Conservation (phyloP, 1,284 basidiomycete genomes). For the Thecaphora thlaspeos region DNA sequence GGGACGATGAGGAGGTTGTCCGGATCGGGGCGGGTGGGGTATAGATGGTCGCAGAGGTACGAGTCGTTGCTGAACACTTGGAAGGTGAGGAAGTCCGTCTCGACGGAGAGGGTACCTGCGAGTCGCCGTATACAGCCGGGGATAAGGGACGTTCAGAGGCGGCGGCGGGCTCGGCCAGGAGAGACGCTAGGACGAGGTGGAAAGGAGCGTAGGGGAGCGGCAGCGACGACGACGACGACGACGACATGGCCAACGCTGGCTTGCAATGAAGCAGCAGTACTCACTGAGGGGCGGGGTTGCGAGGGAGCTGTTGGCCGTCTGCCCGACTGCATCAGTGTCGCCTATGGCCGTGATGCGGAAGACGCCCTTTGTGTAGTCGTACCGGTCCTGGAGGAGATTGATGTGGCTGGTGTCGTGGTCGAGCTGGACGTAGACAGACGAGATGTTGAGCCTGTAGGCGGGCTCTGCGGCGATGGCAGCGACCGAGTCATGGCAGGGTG, state of each 20-base stretch:
- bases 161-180: neutral
- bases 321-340: constrained; percentile 25
- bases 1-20: constrained; percentile 27
- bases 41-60: constrained; percentile 48
- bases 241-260: neutral
- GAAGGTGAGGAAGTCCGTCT: constrained; percentile 46
- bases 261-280: neutral
- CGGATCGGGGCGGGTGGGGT: constrained; percentile 36
- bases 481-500: no score
- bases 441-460: no score
- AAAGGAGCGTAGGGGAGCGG: no score
- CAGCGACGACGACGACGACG: no score
- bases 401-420: constrained; percentile 18
- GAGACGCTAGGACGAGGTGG: no score
- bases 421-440: constrained; percentile 50
- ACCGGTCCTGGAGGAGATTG: constrained; percentile 12
- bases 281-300: constrained; percentile 12
- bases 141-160: neutral
- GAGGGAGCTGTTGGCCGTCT: constrained; percentile 21
- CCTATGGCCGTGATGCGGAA: constrained; percentile 45
- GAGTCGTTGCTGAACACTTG: constrained; percentile 42
- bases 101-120: constrained; percentile 34
- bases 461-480: no score
- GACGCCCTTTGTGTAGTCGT: constrained; percentile 18
- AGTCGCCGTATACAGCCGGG: neutral